Evolutionary conservation across 176 grass and related monocot genomes (phyloP).

Genomic region (Eleusine coracana): DNA sequence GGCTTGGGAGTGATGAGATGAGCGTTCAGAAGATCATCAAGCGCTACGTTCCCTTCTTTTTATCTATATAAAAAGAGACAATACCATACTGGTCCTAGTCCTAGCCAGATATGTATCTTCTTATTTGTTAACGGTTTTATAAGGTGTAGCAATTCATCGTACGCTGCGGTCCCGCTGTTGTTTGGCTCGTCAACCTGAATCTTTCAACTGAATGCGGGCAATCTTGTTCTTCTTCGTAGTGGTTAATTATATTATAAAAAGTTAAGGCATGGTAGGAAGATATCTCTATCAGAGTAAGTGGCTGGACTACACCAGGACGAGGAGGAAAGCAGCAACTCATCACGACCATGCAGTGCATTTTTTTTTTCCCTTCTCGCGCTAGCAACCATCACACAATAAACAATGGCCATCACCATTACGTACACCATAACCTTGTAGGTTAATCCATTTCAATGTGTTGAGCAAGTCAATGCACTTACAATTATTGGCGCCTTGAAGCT

Average conservation of each 20-base stretch:
- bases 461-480: not conserved
- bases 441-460: not conserved
- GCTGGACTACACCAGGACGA: not conserved
- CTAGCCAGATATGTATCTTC: not conserved
- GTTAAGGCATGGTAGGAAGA: not conserved
- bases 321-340: not conserved
- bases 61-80: no score
- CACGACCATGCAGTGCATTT: not conserved
- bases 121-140: not conserved
- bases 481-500: constrained; percentile 1
- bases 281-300: not conserved
- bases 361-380: not conserved
- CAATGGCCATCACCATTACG: not conserved
- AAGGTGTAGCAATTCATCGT: not conserved
- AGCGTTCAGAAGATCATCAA: not conserved
- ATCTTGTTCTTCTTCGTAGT: not conserved
- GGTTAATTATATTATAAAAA: not conserved
- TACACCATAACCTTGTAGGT: not conserved
- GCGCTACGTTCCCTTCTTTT: not conserved
- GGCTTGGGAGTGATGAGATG: not conserved
- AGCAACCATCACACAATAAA: constrained; percentile 3
- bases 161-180: not conserved
- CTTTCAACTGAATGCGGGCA: no score
- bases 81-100: not conserved
- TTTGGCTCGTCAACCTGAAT: not conserved